Base-by-base conservation (phyloP, 2,329 filamentous ascomycete species). In the Xylariales sp. region DNA sequence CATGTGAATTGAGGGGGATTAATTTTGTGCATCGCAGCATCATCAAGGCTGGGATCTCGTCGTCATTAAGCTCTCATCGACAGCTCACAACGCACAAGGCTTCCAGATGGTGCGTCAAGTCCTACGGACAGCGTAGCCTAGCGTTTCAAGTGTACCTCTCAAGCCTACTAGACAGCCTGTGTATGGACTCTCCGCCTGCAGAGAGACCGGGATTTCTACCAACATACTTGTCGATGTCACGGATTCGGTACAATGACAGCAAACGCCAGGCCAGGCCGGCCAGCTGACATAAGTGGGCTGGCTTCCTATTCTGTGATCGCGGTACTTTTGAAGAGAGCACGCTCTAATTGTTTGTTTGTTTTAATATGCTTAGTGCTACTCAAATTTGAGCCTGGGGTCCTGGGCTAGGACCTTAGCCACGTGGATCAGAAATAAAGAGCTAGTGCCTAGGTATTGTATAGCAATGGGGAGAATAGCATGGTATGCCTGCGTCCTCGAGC, bases 321-420 rank as follows among this genome's bases (percentile, higher is more conserved):
- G 28, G 62, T 36, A 41, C 16, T 1, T n/a, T 39, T 12, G 32
- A 32, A 39, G 39, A 34, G 30, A n/a, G 18, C 18, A 5, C 6
- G 10, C 14, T n/a, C 30, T 7, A 57, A 34, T 48, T 12, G 43
- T 12, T 48, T 65, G 62, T 68, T 68, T 68, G 65, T 52, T 65
- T 58, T 34, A 61, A 36, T 49, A 56, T 58, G 34, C 45, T 23
- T 65, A 12, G 55, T 46, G 34, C 52, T 34, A 65, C 52, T 57
- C 16, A 48, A 5, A 16, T 14, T 55, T 10, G 8, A 64, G n/a
- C 18, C 3, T 43, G 23, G 23, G 45, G 18, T 32, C 34, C 18
- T n/a, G 8, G 48, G 30, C 34, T 50, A 55, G 48, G 23, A 4
- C n/a, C 28, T 39, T 23, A 16, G 6, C 36, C 53, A 56, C 39